These are phyloP conservation scores for Polychaeton citri DNA, from an alignment of 2,329 filamentous ascomycete genomes.

Conservation along the genomic window DNA sequence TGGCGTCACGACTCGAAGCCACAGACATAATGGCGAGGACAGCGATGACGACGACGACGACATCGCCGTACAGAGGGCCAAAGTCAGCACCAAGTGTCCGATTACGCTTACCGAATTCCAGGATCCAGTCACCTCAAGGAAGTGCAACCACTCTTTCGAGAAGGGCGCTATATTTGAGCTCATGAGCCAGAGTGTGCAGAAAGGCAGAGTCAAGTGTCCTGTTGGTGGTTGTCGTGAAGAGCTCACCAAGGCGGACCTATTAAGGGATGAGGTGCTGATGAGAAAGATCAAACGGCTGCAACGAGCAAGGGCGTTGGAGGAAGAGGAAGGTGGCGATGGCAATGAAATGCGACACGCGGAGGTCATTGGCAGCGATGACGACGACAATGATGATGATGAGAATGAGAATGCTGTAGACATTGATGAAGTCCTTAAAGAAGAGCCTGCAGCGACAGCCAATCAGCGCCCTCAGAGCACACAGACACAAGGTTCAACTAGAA, in stretches of 20 bases:
- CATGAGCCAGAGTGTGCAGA: conserved; percentile 19
- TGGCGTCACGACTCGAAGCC: conserved; percentile 23
- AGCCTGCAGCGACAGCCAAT: conserved; percentile 2
- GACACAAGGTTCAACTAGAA: conserved; percentile 1
- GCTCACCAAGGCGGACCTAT: conserved; percentile 41
- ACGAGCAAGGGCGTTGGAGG: conserved; percentile 29
- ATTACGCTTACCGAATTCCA: conserved; percentile 51
- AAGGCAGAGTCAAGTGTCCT: conserved; percentile 41
- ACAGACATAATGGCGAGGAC: conserved; percentile 13
- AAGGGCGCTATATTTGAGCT: conserved; percentile 48
- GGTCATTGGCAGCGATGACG: conserved; percentile 16
- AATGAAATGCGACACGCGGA: conserved; percentile 12
- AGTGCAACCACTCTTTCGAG: conserved; percentile 63
- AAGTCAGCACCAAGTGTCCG: conserved; percentile 55
- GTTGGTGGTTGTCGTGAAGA: conserved; percentile 48
- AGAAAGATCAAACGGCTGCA: conserved; percentile 45
- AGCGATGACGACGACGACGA: conserved; percentile 51
- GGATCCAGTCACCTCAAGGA: conserved; percentile 52
- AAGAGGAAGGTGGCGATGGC: conserved; percentile 27
- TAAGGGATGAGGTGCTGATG: conserved; percentile 41
- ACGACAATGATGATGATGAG: conserved; percentile 9
- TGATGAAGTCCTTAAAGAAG: conserved; percentile 7
- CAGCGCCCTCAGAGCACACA: conserved; percentile 6
- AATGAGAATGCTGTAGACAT: conserved; percentile 14
- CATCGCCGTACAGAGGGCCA: conserved; percentile 50